Evolutionary conservation across 495 filamentous ascomycete species (phyloP).

Genomic region (Penicillium subrubescens): DNA sequence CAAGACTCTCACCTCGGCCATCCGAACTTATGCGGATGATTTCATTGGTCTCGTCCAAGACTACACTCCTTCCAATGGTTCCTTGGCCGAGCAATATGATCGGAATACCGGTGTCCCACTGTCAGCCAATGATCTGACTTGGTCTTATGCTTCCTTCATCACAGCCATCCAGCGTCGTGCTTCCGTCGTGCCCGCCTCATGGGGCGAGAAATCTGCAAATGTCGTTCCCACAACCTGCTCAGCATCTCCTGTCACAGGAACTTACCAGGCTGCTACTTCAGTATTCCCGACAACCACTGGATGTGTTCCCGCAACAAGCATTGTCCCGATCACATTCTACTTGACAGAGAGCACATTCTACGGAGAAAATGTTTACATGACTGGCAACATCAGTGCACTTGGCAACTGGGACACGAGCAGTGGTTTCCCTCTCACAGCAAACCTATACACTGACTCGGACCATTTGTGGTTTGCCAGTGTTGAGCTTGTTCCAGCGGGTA

Average conservation of each 20-base stretch:
- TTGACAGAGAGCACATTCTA: slow-evolving; percentile 16
- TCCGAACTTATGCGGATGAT: slow-evolving; percentile 60
- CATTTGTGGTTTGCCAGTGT: slow-evolving; percentile 17
- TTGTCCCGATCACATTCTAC: slow-evolving; percentile 15
- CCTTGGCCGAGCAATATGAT: slow-evolving; percentile 59
- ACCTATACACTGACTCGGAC: slow-evolving; percentile 10
- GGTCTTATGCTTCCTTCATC: slow-evolving; percentile 50
- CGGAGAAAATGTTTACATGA: slow-evolving; percentile 14
- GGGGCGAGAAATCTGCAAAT: slow-evolving; percentile 21
- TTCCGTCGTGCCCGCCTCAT: slow-evolving; percentile 22
- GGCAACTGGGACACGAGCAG: slow-evolving; percentile 8
- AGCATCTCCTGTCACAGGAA: slow-evolving; percentile 23
- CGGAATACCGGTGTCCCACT: slow-evolving; percentile 49
- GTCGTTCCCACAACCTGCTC: slow-evolving; percentile 25
- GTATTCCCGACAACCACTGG: slow-evolving; percentile 10
- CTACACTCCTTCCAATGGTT: slow-evolving; percentile 50
- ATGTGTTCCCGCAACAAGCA: slow-evolving; percentile 9
- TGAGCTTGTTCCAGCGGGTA: slow-evolving; percentile 10
- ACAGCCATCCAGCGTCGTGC: slow-evolving; percentile 30
- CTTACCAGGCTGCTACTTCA: slow-evolving; percentile 21
- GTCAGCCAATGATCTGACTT: slow-evolving; percentile 50
- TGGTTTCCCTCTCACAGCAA: slow-evolving; percentile 8
- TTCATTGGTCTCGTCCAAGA: slow-evolving; percentile 32
- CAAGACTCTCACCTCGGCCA: slow-evolving; percentile 48
- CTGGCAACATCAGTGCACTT: slow-evolving; percentile 9